Percentiles rank a stretch among this genome's conserved stretches.
phyloP scores from a whole-genome alignment of 2,329 filamentous ascomycete genomes.

The Ascochyta viciae-villosae region DNA sequence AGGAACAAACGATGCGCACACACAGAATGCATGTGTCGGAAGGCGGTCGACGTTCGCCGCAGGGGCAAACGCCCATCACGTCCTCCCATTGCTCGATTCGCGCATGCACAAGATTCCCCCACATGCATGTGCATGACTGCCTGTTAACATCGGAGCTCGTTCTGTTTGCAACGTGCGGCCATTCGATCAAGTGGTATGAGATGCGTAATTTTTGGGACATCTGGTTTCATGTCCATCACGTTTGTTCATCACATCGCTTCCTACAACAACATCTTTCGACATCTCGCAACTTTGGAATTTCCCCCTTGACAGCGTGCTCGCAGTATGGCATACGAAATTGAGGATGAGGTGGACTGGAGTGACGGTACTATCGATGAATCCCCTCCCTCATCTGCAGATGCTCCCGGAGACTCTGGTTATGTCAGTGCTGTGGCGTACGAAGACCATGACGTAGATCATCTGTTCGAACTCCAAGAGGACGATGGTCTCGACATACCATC shows the following conservation, averaged over 20 bases:
- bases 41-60: slow-evolving; percentile 2
- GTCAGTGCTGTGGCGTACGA: background rate
- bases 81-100: slow-evolving; percentile 12
- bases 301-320: background rate
- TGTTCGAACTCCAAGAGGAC: background rate
- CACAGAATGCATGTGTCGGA: background rate
- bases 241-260: background rate
- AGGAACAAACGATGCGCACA: background rate
- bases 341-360: slow-evolving; percentile 38
- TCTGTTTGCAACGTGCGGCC: background rate
- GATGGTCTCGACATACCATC: slow-evolving; percentile 3
- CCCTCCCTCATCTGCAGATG: background rate
- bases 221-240: background rate
- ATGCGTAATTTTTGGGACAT: background rate
- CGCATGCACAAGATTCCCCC: background rate
- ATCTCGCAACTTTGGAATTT: background rate
- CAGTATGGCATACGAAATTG: slow-evolving; percentile 22
- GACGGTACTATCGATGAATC: slow-evolving; percentile 24
- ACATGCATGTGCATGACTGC: background rate
- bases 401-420: background rate
- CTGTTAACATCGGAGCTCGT: background rate
- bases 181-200: background rate
- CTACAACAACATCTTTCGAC: background rate
- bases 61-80: slow-evolving; percentile 23
- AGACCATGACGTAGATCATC: background rate